Base-by-base conservation (phyloP, 176 grass and related monocot species). In the Lolium multiflorum region DNA sequence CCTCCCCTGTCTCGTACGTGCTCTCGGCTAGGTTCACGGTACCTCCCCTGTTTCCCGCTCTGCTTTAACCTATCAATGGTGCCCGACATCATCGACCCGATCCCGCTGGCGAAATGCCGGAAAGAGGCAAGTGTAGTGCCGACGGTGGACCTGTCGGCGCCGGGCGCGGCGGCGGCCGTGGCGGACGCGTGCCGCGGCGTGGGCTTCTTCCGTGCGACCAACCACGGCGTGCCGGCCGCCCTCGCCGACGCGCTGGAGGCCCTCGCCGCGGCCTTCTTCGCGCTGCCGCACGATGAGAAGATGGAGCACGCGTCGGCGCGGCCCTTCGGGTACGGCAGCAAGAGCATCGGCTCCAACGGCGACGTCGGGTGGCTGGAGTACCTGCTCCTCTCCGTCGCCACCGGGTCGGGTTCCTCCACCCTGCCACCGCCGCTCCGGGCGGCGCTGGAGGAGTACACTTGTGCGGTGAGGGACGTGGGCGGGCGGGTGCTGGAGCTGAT, bases 361-460 rank as follows among this genome's bases (percentile, higher is more conserved):
- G 95, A 98, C 84, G 61, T 91, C 6, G 95, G 95, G 14, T 95
- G 95, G 95, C 76, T 98, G 0, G 95, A 98, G 89, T 98, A 98
- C 86, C 91, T 98, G 46, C 89, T 98, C 26, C 81, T 91, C 60
- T 70, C 89, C 81, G 18, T 81, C 21, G 43, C 12, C 58, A 20
- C 85, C 39, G 37, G 57, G 68, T 60, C 21, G 0, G 4, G 15
- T 5, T 51, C 69, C 5, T 76, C 49, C 49, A 51, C 82, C n/a
- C 77, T 91, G 59, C 89, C 89, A 7, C 11, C 43, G 0, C 0
- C 85, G 1, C 85, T 91, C 77, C 52, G 79, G 88, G 5, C 15
- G 1, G 86, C 82, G 49, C 16, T 98, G 85, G 90, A 92, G 67
- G 95, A 93, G 71, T 98, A 98, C 80, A 90, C 87, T 10, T 14